phyloP scores from a whole-genome alignment of 2,329 filamentous ascomycete species.

The Colletotrichum eleusines region DNA sequence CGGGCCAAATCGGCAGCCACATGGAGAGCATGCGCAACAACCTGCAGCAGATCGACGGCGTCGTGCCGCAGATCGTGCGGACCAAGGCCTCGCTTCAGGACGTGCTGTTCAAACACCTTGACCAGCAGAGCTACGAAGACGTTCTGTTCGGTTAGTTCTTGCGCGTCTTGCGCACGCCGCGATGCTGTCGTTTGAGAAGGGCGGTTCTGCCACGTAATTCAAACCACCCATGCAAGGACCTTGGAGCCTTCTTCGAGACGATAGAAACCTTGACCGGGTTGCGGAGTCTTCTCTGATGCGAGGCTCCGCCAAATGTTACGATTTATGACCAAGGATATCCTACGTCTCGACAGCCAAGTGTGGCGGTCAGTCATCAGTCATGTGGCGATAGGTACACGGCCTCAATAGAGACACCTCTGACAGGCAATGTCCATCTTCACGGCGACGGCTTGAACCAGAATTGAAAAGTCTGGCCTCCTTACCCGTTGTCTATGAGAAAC shows the following conservation, averaged over 20 bases:
- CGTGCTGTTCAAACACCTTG: conserved; percentile 60
- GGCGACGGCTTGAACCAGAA: not conserved
- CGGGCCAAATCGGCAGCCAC: conserved; percentile 64
- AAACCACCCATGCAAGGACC: not conserved
- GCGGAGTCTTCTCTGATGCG: not conserved
- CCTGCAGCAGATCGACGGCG: conserved; percentile 64
- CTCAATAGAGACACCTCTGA: not conserved
- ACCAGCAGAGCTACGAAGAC: conserved; percentile 59
- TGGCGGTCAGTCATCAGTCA: not conserved
- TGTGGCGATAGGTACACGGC: not conserved
- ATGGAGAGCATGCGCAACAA: conserved; percentile 69
- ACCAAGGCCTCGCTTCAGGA: conserved; percentile 63
- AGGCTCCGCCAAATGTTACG: not conserved
- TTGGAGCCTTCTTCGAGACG: not conserved
- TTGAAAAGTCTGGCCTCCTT: not conserved
- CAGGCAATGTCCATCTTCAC: not conserved
- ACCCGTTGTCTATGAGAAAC: conserved; percentile 19
- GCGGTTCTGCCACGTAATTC: not conserved
- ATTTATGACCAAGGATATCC: conserved; percentile 6
- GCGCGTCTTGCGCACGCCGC: not conserved
- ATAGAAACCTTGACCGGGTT: not conserved
- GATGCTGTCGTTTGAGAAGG: not conserved
- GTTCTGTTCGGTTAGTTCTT: conserved; percentile 58
- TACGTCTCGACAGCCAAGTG: not conserved
- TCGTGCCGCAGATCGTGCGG: conserved; percentile 61